Percentiles rank a stretch among this genome's conserved stretches.
Evolutionary conservation across 108 stramenopile species (phyloP).

Genomic region (Discostella stelligeroides): DNA sequence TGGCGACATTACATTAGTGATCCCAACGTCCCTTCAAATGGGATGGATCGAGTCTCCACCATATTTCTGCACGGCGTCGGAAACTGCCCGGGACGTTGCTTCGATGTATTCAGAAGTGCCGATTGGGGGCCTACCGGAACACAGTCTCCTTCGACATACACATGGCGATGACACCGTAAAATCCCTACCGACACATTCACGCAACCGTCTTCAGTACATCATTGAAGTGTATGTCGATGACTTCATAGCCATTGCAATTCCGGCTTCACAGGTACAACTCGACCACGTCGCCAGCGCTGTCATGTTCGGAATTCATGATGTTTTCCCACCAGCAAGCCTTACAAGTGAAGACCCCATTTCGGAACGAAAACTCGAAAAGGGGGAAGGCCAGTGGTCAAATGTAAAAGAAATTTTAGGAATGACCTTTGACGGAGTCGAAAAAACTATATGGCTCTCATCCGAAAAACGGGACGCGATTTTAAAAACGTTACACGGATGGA

Average conservation of each 20-base stretch:
- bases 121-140: background rate
- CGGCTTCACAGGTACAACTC: slow-evolving; percentile 12
- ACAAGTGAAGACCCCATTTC: slow-evolving; percentile 42
- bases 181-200: too few relatives aligned
- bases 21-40: slow-evolving; percentile 48
- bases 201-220: background rate
- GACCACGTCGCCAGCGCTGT: slow-evolving; percentile 5
- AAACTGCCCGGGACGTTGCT: slow-evolving; percentile 43
- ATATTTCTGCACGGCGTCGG: slow-evolving; percentile 45
- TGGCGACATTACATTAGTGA: slow-evolving; percentile 12
- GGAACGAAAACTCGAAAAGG: slow-evolving; percentile 45
- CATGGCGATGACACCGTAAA: background rate
- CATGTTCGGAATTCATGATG: slow-evolving; percentile 26
- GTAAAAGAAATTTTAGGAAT: slow-evolving; percentile 32
- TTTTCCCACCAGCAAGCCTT: slow-evolving; percentile 16
- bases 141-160: slow-evolving; percentile 2
- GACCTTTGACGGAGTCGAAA: slow-evolving; percentile 17
- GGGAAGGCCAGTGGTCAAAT: slow-evolving; percentile 7
- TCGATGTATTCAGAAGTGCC: slow-evolving; percentile 7
- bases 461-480: background rate
- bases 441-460: slow-evolving; percentile 21
- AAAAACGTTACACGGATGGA: background rate
- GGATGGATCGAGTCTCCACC: slow-evolving; percentile 52
- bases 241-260: slow-evolving; percentile 23
- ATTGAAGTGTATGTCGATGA: slow-evolving; percentile 45